Conservation (phyloP, 1,139 yeast genomes). For the Nadsonia starkeyi-henricii region DNA sequence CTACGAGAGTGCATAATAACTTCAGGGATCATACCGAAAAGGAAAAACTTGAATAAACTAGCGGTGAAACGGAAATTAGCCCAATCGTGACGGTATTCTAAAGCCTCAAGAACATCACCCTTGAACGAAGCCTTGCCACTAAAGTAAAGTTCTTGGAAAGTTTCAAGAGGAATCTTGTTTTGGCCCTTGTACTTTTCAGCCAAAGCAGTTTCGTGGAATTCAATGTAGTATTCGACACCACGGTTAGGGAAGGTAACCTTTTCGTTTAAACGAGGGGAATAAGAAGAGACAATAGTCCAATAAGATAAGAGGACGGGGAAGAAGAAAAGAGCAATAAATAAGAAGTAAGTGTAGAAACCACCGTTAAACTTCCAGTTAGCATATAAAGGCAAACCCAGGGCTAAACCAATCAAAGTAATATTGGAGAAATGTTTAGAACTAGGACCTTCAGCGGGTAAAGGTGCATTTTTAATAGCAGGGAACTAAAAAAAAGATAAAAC, state of each 20-base stretch:
- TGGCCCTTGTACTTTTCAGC: slow-evolving; percentile 58
- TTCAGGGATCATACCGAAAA: slow-evolving; percentile 86
- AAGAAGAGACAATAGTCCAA: slow-evolving; percentile 70
- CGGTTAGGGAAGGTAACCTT: slow-evolving; percentile 63
- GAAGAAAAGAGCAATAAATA: slow-evolving; percentile 30
- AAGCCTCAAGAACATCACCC: slow-evolving; percentile 72
- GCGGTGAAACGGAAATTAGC: slow-evolving; percentile 67
- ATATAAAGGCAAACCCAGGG: slow-evolving; percentile 51
- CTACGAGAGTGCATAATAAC: slow-evolving; percentile 83
- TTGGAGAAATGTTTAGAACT: slow-evolving; percentile 69
- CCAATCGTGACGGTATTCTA: slow-evolving; percentile 91
- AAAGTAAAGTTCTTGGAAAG: slow-evolving; percentile 80
- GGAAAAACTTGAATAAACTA: slow-evolving; percentile 64
- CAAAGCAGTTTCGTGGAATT: slow-evolving; percentile 65
- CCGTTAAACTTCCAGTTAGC: slow-evolving; percentile 56
- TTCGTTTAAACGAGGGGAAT: slow-evolving; percentile 71
- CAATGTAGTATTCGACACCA: slow-evolving; percentile 68
- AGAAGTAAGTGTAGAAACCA: slow-evolving; percentile 50
- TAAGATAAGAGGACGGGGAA: slow-evolving; percentile 62
- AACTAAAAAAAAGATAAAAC: slow-evolving; percentile 13
- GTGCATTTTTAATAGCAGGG: slow-evolving; percentile 76
- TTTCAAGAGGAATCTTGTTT: slow-evolving; percentile 79
- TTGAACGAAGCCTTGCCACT: slow-evolving; percentile 75
- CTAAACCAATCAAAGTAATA: slow-evolving; percentile 34
- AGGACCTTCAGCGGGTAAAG: slow-evolving; percentile 86